Evolutionary conservation across 2,329 filamentous ascomycete genomes (phyloP).

Genomic region (Elsinoe ampelina): DNA sequence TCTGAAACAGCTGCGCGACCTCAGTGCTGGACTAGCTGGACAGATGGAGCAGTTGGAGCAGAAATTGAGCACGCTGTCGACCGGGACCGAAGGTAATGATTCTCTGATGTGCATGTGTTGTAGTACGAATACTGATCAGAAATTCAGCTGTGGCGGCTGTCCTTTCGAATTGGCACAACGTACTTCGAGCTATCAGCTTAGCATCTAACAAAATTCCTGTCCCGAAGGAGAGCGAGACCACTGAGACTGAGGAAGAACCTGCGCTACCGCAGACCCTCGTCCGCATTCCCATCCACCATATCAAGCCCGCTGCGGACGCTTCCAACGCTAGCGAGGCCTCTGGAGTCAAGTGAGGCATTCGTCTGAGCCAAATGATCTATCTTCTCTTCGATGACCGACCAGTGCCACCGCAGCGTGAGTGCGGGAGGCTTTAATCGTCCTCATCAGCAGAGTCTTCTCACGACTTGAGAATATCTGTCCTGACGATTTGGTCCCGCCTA

Average conservation of each 20-base stretch:
- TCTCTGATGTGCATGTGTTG: slow-evolving; percentile 13
- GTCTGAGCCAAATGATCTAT: not conserved
- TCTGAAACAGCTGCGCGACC: slow-evolving; percentile 64
- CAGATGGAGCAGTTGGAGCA: slow-evolving; percentile 77
- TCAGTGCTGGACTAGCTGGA: slow-evolving; percentile 66
- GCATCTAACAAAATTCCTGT: slow-evolving; percentile 68
- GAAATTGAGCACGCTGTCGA: slow-evolving; percentile 66
- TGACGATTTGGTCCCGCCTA: no score
- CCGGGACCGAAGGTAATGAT: slow-evolving; percentile 65
- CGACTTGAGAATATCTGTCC: not conserved
- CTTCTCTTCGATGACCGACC: no score
- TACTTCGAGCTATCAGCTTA: slow-evolving; percentile 76
- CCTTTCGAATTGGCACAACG: slow-evolving; percentile 79
- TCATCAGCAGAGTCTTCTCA: not conserved
- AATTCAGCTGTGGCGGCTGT: slow-evolving; percentile 67
- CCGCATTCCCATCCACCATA: slow-evolving; percentile 71
- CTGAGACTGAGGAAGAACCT: slow-evolving; percentile 36
- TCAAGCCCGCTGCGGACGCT: slow-evolving; percentile 21
- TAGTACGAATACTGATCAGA: not conserved
- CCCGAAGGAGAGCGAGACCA: slow-evolving; percentile 38
- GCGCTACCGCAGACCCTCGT: slow-evolving; percentile 72
- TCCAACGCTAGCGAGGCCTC: slow-evolving; percentile 22
- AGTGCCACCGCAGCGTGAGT: no score
- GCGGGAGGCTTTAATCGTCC: not conserved
- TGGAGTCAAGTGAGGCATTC: slow-evolving; percentile 14